These are phyloP conservation scores for Phlegmacium glaucopus DNA, from an alignment of 768 basidiomycete species.

Conservation along the genomic window DNA sequence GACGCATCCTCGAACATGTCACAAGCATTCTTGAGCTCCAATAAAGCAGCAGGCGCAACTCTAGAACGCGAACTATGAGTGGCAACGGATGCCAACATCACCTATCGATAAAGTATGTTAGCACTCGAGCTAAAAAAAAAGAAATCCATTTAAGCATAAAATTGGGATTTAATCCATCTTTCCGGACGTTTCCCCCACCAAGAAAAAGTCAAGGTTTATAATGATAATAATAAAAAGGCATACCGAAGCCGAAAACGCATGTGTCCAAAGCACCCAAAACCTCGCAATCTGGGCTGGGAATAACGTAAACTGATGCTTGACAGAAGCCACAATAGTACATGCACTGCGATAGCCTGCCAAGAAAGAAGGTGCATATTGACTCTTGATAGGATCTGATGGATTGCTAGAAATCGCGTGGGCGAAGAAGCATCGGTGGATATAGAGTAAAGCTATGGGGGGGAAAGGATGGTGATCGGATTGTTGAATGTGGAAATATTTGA, in stretches of 20 bases:
- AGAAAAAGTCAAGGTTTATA: no score
- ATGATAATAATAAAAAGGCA: slow-evolving; percentile 22
- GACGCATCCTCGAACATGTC: slow-evolving; percentile 67
- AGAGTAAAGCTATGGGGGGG: slow-evolving; percentile 75
- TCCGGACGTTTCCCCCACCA: no score
- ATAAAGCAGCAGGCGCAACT: slow-evolving; percentile 65
- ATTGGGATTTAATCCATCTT: no score
- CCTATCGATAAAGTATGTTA: slow-evolving; percentile 33
- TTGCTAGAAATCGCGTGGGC: slow-evolving; percentile 66
- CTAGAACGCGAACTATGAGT: slow-evolving; percentile 65
- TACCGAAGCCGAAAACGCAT: slow-evolving; percentile 65
- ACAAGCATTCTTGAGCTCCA: slow-evolving; percentile 59
- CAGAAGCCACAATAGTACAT: slow-evolving; percentile 49
- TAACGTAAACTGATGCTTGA: slow-evolving; percentile 45
- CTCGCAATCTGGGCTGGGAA: slow-evolving; percentile 59
- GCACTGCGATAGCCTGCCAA: slow-evolving; percentile 67
- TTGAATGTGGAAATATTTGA: no score
- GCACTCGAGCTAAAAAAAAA: no score
- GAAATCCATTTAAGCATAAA: no score
- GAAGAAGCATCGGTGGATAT: slow-evolving; percentile 75
- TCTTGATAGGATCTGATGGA: slow-evolving; percentile 65
- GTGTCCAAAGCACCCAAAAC: slow-evolving; percentile 74
- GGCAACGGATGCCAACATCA: slow-evolving; percentile 76
- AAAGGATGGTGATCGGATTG: no score
- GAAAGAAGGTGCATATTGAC: slow-evolving; percentile 63